Evolutionary conservation across 2,329 filamentous ascomycete genomes (phyloP), one percentile per base, ranked within the genome.

Genomic region (Xylariaceae sp.): DNA sequence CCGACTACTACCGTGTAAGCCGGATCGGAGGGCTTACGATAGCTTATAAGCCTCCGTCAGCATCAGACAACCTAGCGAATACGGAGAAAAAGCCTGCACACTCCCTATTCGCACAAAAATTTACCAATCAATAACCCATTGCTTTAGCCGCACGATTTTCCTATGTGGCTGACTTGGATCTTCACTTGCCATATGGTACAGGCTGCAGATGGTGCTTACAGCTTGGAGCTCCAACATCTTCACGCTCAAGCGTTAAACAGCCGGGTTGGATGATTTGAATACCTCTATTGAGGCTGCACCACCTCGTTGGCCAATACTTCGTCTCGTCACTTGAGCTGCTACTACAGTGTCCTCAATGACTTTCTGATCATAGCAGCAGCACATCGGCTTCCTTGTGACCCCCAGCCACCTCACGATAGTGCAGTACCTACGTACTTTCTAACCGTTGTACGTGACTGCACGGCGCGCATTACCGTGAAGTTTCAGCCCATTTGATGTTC

Each of bases 401-500:
- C 37, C 39, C 32, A 24, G n/a, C n/a, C n/a, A n/a, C 30, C 46
- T 23, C 39, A 48, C 36, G 27, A 27, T 20, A 21, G 37, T 18
- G 44, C 27, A 21, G 29, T 32, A 33, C 23, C n/a, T n/a, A 24
- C 15, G 30, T 44, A 37, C 32, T 27, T 50, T 40, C 40, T 51
- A 45, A 30, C 37, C 13, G 36, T 33, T 20, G 40, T 44, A 52
- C 42, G 30, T 42, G 41, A 23, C 32, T 39, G 36, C 35, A 41
- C 43, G 49, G 53, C 32, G 48, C 32, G 37, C 39, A 35, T 36
- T 47, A 50, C 30, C 33, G 21, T 30, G 35, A 43, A 48, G 54
- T 53, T 33, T 32, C 24, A 45, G 29, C 45, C 45, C 37, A 53
- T 40, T 60, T 36, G 30, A 49, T 48, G 27, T 40, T 29, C 44